Base-by-base conservation (phyloP, 2,329 filamentous ascomycete genomes). In the Dryadomyces sulphureus region DNA sequence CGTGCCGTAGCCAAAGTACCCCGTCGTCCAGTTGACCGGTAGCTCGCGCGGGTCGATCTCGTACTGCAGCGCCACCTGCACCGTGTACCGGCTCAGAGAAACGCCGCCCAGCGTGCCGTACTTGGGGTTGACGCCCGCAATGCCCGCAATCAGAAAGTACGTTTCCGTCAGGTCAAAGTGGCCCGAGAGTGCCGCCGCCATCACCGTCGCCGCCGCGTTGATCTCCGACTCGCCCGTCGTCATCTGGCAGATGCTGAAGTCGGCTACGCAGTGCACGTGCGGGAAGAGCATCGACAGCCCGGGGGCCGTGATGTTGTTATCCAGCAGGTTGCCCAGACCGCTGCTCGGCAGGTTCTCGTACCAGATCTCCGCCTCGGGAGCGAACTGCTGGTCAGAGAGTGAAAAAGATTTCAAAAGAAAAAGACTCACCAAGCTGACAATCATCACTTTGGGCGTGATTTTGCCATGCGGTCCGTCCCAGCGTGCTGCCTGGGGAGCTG, bases 51-150 rank as follows among this genome's bases (percentile, higher is more conserved):
- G 64, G 54, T 87, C 82, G 50, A 88, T 75, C 60, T 88, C 83
- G 52, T 86, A 84, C 59, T 88, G 82, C 45, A 87, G 65, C 0
- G 78, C 81, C 3, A 86, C 81, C 57, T 88, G 84, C 5, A 88
- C 71, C 0, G 81, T 75, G 56, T 78, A 89, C 20, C 75, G 72
- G 34, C 78, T 73, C 45, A 89, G 75, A 1, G 79, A 79, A 0
- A 84, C 81, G 36, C 73, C 72, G 39, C 73, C 76, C 5, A 83
- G 67, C 0, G 82, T 85, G 20, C 71, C 77, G 22, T 75, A 62
- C 50, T 79, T 73, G 1, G 83, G 84, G 58, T 77, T 86, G 38
- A 85, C 69, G n/a, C 84, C 83, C 2, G 77, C 82, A 50, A 89
- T 87, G 2, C 83, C 84, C 1, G 72, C 76, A 25, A 84, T 60